These are phyloP conservation scores for Geotrichum bryndzae DNA, from an alignment of 1,139 yeast species.

Conservation along the genomic window DNA sequence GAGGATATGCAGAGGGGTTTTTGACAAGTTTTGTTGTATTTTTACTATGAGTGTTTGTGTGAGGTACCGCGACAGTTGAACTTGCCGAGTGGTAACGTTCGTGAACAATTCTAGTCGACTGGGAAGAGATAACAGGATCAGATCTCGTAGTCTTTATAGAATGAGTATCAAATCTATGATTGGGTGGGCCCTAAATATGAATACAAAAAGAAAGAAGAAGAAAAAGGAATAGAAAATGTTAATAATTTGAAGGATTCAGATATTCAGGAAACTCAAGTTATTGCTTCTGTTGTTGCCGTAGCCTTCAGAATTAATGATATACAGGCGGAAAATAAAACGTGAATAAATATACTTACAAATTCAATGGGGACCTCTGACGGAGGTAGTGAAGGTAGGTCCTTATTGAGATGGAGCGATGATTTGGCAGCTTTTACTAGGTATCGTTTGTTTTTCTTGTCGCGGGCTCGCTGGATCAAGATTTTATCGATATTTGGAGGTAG, in stretches of 20 bases:
- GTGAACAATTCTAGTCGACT: background rate
- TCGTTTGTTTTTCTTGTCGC: background rate
- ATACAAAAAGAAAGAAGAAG: background rate
- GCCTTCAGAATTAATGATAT: background rate
- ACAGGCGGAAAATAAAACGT: background rate
- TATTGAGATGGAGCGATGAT: background rate
- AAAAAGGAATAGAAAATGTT: background rate
- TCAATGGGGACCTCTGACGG: background rate
- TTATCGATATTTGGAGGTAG: background rate
- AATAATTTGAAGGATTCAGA: background rate
- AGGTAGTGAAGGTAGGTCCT: slow-evolving; percentile 3
- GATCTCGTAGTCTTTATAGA: background rate
- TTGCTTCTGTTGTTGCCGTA: background rate
- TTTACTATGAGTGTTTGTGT: background rate
- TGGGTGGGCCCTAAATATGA: background rate
- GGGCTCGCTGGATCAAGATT: background rate
- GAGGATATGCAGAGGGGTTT: background rate
- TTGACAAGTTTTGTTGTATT: background rate
- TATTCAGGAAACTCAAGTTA: background rate
- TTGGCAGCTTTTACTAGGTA: background rate
- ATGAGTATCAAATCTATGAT: background rate
- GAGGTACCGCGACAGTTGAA: background rate
- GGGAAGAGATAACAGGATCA: background rate
- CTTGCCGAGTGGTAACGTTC: background rate
- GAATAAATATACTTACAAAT: background rate